Evolutionary conservation across 148 eudicot species (phyloP).

Genomic region (Rhododendron vialii): DNA sequence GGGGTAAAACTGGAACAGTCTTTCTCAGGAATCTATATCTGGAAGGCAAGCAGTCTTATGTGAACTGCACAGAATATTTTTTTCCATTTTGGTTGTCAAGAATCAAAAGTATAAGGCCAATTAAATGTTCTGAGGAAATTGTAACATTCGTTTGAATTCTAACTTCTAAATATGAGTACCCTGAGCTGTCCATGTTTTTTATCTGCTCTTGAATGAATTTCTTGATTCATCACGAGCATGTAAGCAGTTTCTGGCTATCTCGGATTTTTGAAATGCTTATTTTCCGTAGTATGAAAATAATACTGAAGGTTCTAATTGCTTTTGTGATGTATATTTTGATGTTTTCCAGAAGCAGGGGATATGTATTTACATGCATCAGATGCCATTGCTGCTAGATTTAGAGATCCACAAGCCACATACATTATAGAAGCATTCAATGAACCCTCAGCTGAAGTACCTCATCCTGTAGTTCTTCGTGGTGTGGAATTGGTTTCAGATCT

Average conservation of each 20-base stretch:
- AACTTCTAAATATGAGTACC: neutral
- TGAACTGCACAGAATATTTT: neutral
- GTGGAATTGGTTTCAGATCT: constrained; percentile 48
- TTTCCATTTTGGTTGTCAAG: neutral
- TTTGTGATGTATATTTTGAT: neutral
- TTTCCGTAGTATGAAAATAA: neutral
- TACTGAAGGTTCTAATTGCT: neutral
- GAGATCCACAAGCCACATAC: constrained; percentile 59
- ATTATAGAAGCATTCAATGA: constrained; percentile 40
- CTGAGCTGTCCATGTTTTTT: neutral
- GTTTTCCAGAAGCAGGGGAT: constrained; percentile 49
- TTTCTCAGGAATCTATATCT: neutral
- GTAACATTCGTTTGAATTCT: neutral
- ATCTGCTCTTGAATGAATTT: neutral
- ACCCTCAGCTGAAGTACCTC: constrained; percentile 33
- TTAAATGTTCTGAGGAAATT: too few species aligned
- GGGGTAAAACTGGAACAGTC: neutral
- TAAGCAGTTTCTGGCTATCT: neutral
- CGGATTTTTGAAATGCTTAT: neutral
- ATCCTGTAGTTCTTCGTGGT: constrained; percentile 56
- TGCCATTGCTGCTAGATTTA: constrained; percentile 48
- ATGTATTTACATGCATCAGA: constrained; percentile 45
- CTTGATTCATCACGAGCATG: neutral
- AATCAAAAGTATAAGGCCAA: neutral
- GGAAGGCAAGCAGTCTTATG: too few species aligned